Conservation (phyloP, 2,329 filamentous ascomycete genomes). For the Venturia effusa region DNA sequence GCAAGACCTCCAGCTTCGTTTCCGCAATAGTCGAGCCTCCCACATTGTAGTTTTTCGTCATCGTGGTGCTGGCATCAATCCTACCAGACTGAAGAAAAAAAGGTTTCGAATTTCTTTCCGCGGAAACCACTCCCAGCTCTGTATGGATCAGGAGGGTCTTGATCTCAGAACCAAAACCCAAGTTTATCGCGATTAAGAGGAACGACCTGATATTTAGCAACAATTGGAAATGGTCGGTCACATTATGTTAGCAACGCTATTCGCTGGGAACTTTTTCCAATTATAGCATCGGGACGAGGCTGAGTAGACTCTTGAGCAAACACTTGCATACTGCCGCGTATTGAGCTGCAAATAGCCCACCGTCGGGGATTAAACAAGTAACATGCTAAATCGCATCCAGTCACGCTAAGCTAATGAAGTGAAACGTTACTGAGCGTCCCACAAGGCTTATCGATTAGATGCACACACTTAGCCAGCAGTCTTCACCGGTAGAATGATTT, state of each 20-base stretch:
- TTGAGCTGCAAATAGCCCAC: neutral
- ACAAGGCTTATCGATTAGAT: conserved; percentile 1
- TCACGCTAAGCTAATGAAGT: neutral
- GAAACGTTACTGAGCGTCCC: neutral
- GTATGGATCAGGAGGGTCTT: too few species aligned
- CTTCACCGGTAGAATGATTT: neutral
- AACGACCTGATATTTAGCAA: too few species aligned
- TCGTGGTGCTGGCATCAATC: conserved; percentile 29
- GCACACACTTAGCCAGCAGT: neutral
- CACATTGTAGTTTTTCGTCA: conserved; percentile 32
- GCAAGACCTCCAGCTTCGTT: conserved; percentile 20
- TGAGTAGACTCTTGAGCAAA: neutral
- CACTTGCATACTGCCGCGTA: neutral
- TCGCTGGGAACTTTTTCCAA: neutral
- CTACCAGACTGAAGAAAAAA: too few species aligned
- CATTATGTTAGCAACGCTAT: neutral
- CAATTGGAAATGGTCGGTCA: neutral
- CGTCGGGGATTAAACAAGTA: neutral
- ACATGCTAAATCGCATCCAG: neutral
- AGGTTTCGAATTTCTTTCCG: too few species aligned
- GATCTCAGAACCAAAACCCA: too few species aligned
- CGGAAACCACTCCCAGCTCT: too few species aligned
- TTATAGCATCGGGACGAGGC: neutral
- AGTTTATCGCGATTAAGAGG: too few species aligned
- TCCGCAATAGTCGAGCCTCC: conserved; percentile 25